Conservation (phyloP, 1,284 basidiomycete species). For the Cerioporus squamosus region DNA sequence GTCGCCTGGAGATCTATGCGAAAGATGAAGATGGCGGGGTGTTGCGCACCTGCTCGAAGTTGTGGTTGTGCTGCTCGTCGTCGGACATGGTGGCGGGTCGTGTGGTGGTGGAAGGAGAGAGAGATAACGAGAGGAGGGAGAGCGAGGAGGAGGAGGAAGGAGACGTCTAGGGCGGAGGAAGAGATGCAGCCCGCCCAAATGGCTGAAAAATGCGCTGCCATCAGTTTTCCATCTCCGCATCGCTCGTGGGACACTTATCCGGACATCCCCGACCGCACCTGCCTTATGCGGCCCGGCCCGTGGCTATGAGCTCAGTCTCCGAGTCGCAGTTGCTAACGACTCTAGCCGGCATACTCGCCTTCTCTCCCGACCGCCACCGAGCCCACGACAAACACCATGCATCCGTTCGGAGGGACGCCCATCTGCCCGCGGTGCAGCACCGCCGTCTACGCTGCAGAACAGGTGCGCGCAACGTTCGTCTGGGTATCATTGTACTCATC, state of each 20-base stretch:
- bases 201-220: constrained; percentile 25
- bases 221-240: constrained; percentile 36
- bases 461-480: constrained; percentile 48
- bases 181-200: constrained; percentile 3
- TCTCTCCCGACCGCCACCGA: background rate
- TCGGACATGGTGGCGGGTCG: constrained; percentile 73
- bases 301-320: background rate
- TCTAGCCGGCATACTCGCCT: background rate
- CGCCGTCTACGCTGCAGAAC: constrained; percentile 80
- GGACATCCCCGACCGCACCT: constrained; percentile 31
- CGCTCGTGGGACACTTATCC: constrained; percentile 29
- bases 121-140: constrained; percentile 20
- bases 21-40: background rate
- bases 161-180: constrained; percentile 23
- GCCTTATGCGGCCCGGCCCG: constrained; percentile 5
- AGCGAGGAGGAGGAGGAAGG: constrained; percentile 1
- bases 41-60: constrained; percentile 75
- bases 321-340: too few relatives aligned
- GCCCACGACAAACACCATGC: constrained; percentile 49
- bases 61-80: constrained; percentile 90
- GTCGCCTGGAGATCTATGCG: constrained; percentile 8
- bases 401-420: constrained; percentile 68
- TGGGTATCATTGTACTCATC: background rate
- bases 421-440: constrained; percentile 69
- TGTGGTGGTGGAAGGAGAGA: constrained; percentile 20